Evolutionary conservation across 2,329 filamentous ascomycete genomes (phyloP).

Genomic region (Cercospora janseana): DNA sequence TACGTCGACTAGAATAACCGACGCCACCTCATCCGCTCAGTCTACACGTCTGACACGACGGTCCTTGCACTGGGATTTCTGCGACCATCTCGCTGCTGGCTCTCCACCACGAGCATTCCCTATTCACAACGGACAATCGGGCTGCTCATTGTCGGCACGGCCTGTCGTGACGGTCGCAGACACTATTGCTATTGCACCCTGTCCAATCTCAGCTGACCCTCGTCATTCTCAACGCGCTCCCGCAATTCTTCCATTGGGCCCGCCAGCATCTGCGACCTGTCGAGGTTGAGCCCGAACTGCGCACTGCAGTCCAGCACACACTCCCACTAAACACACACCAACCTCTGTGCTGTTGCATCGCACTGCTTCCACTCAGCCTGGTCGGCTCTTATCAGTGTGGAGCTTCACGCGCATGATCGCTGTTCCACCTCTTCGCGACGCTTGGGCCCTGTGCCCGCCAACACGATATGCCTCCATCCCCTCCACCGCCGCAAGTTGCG

Average conservation of each 20-base stretch:
- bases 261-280: conserved; percentile 4
- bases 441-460: conserved; percentile 23
- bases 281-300: background rate
- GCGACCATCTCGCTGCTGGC: background rate
- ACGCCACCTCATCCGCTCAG: conserved; percentile 5
- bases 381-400: conserved; percentile 28
- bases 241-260: conserved; percentile 12
- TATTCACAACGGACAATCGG: background rate
- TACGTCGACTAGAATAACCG: background rate
- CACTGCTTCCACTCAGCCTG: conserved; percentile 26
- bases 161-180: too few relatives aligned
- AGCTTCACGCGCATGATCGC: conserved; percentile 28
- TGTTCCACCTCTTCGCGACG: conserved; percentile 16
- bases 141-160: background rate
- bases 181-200: background rate
- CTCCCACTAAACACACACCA: background rate
- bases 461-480: conserved; percentile 19
- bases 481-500: conserved; percentile 15
- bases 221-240: conserved; percentile 16
- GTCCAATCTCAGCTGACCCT: conserved; percentile 4
- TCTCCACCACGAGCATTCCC: background rate
- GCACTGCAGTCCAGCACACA: background rate
- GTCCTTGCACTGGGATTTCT: too few relatives aligned
- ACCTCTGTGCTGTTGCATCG: background rate
- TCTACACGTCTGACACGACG: too few relatives aligned